Evolutionary conservation across 805 yeast species (phyloP).

Genomic region (Wickerhamiella spandovensis): DNA sequence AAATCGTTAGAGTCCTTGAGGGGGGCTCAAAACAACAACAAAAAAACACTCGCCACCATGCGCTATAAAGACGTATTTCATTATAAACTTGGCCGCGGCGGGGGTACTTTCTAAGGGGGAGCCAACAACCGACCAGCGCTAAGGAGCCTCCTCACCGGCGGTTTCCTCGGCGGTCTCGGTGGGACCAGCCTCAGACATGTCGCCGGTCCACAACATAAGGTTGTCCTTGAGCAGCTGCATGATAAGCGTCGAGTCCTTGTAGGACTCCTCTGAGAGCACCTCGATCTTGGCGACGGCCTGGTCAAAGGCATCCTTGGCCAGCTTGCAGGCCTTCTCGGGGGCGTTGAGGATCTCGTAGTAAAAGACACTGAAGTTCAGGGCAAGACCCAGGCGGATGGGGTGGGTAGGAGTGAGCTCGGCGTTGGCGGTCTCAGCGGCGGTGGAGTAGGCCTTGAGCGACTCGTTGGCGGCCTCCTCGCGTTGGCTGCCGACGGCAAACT

Average conservation of each 20-base stretch:
- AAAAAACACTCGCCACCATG: neutral
- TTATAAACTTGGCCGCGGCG: neutral
- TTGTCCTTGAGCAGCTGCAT: constrained; percentile 92
- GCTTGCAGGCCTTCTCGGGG: constrained; percentile 97
- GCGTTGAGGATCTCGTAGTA: constrained; percentile 96
- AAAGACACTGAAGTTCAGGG: constrained; percentile 93
- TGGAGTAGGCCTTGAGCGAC: constrained; percentile 88
- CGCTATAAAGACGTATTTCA: neutral
- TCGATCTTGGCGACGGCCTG: constrained; percentile 98
- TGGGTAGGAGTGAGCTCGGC: constrained; percentile 98
- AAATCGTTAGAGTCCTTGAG: too few relatives aligned
- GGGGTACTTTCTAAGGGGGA: neutral
- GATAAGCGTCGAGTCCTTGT: constrained; percentile 95
- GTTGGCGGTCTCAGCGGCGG: constrained; percentile 96
- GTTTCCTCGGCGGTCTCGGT: constrained; percentile 12
- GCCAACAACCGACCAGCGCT: neutral
- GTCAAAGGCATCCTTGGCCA: constrained; percentile 98
- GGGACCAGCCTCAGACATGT: constrained; percentile 37
- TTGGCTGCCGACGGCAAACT: constrained; percentile 85
- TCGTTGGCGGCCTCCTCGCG: constrained; percentile 90
- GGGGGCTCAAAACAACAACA: neutral
- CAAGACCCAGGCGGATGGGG: constrained; percentile 96
- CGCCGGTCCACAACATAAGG: constrained; percentile 38
- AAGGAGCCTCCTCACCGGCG: constrained; percentile 9
- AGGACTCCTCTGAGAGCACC: constrained; percentile 92